Base-by-base conservation (phyloP, 352 stramenopile species). In the Pythium insidiosum region DNA sequence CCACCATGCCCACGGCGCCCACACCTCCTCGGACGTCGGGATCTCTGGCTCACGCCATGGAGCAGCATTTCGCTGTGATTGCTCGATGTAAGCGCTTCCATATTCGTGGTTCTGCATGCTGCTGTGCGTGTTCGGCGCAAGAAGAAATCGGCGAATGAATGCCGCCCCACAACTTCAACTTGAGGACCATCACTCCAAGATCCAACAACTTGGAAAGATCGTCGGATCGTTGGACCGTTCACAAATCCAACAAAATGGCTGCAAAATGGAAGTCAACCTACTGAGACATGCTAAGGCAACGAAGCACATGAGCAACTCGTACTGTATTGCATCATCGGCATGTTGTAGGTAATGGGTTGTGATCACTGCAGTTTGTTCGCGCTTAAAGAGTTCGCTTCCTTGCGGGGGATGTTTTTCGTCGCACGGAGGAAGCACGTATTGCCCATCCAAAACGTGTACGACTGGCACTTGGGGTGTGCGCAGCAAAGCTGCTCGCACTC, bases 401-500 rank as follows among this genome's bases (percentile, higher is more conserved):
- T 38, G 1, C 72, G 65, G 11, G 72, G 67, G 2, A 58, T 47
- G 18, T 61, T 75, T 38, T 47, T 63, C 22, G 36, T 53, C 21
- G 65, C 61, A 15, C 74, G 69, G n/a, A 88, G 47, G 52, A 84
- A 88, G 51, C 74, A 88, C n/a, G 72, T 84, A 33, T 57, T 53
- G 5, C 66, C 67, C 36, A 66, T 74, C 72, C 74, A 88, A 42
- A 85, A 84, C 12, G 69, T 84, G 49, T 80, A 88, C 26, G 72
- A 85, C 26, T 66, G 53, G 50, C 74, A 88, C 24, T 68, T 50
- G 0, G 69, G 38, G 36, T 88, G 65, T 7, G 63, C 59, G 38
- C 74, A 88, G 51, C 74, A 88, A 12, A 88, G 50, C 36, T 56
- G 36, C 37, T 88, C 74, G 41, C 74, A 88, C 26, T 84, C 74